Conservation (phyloP, 2,329 filamentous ascomycete species). For the Penicillium sp. region DNA sequence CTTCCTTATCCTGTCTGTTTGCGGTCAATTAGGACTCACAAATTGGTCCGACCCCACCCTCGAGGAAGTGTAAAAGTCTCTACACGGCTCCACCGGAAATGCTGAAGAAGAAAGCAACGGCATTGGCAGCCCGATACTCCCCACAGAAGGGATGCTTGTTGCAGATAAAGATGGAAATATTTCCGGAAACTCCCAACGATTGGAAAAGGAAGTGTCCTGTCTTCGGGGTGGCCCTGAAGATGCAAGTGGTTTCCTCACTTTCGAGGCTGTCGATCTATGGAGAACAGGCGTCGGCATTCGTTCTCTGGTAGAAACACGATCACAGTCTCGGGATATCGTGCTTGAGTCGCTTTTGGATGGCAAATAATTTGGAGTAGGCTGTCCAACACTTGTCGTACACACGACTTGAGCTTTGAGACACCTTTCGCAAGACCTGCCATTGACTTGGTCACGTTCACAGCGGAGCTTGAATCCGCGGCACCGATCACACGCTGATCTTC, state of each 20-base stretch:
- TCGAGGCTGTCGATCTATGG: constrained; percentile 9
- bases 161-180: neutral
- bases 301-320: neutral
- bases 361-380: constrained; percentile 6
- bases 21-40: neutral
- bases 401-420: constrained; percentile 25
- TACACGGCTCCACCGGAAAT: constrained; percentile 3
- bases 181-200: constrained; percentile 4
- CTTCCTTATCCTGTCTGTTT: neutral
- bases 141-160: neutral
- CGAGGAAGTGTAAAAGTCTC: neutral
- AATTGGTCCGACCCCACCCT: neutral
- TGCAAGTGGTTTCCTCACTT: constrained; percentile 7
- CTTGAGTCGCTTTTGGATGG: neutral
- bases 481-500: constrained; percentile 24
- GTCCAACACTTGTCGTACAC: constrained; percentile 21
- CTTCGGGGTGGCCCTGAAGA: neutral
- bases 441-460: constrained; percentile 22
- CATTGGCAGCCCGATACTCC: neutral
- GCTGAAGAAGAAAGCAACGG: neutral
- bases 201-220: neutral
- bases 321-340: neutral
- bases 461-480: constrained; percentile 25
- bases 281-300: constrained; percentile 10
- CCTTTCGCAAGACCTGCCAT: constrained; percentile 23